These are phyloP conservation scores for Fraxinus pennsylvanica DNA, from an alignment of 257 asterid genomes.

Conservation along the genomic window DNA sequence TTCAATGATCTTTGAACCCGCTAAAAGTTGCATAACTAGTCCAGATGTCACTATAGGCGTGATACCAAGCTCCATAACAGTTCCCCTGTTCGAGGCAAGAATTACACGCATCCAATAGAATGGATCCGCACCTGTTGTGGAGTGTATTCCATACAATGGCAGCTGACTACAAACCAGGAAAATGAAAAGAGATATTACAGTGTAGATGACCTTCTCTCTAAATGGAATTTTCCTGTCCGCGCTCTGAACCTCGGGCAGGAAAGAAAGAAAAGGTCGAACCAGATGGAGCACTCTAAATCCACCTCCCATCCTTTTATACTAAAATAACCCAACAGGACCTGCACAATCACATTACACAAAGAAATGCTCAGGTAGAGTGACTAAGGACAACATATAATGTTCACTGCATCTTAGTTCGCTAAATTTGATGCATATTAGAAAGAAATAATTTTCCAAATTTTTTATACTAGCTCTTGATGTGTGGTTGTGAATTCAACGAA, in stretches of 20 bases:
- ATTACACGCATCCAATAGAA: constrained; percentile 47
- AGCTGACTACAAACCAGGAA: constrained; percentile 46
- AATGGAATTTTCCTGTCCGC: constrained; percentile 42
- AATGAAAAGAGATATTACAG: constrained; percentile 38
- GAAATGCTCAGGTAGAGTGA: not conserved
- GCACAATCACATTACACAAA: constrained; percentile 3
- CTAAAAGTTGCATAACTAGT: constrained; percentile 39
- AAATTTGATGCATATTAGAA: not conserved
- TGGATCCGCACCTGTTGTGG: constrained; percentile 44
- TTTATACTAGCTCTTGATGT: not conserved
- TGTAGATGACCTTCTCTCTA: constrained; percentile 43
- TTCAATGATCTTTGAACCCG: constrained; percentile 44
- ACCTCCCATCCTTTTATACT: constrained; percentile 37
- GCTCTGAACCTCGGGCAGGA: constrained; percentile 42
- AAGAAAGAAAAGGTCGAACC: constrained; percentile 39
- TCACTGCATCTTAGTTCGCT: not conserved
- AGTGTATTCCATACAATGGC: constrained; percentile 41
- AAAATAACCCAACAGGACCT: constrained; percentile 20
- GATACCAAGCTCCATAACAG: constrained; percentile 44
- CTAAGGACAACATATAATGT: not conserved
- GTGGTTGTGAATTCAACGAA: not conserved
- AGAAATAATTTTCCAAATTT: not conserved
- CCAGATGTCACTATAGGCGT: constrained; percentile 45
- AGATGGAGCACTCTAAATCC: constrained; percentile 45
- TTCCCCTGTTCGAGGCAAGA: constrained; percentile 41